phyloP scores from a whole-genome alignment of 495 filamentous ascomycete species.

The Rostrohypoxylon terebratum region DNA sequence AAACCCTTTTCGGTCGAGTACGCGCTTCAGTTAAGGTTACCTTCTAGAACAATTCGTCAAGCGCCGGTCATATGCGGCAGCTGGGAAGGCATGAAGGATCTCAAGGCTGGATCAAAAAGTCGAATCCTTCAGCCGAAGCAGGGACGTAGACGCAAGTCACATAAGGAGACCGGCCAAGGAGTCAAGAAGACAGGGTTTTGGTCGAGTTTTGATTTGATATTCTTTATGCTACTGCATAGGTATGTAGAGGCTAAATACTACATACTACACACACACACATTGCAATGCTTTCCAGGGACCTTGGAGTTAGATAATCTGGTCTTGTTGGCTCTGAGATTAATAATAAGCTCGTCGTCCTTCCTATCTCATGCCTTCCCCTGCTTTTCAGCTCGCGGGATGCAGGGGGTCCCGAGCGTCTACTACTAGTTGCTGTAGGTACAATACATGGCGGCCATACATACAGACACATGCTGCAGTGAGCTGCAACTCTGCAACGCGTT shows the following conservation, averaged over 20 bases:
- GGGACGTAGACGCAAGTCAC: neutral
- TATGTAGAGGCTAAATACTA: neutral
- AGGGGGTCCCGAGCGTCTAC: conserved; percentile 12
- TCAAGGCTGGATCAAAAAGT: conserved; percentile 7
- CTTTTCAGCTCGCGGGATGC: conserved; percentile 40
- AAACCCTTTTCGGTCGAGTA: neutral
- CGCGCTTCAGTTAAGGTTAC: conserved; percentile 1
- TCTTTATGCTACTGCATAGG: neutral
- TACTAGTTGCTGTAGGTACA: conserved; percentile 31
- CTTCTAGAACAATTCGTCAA: conserved; percentile 35
- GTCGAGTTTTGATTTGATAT: neutral
- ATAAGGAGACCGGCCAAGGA: conserved; percentile 8
- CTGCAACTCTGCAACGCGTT: conserved; percentile 13
- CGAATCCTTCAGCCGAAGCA: conserved; percentile 17
- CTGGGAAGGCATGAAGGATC: conserved; percentile 23
- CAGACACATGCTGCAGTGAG: conserved; percentile 20
- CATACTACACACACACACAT: neutral
- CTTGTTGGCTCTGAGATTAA: conserved; percentile 27
- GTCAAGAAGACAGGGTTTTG: neutral
- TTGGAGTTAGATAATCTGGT: conserved; percentile 23
- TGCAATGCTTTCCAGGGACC: neutral
- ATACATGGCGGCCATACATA: conserved; percentile 13
- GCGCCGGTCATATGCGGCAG: conserved; percentile 24
- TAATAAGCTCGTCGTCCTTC: conserved; percentile 27
- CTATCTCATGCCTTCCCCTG: conserved; percentile 31